Conservation (phyloP, 805 yeast genomes). For the Kazachstania kunashirensis region DNA sequence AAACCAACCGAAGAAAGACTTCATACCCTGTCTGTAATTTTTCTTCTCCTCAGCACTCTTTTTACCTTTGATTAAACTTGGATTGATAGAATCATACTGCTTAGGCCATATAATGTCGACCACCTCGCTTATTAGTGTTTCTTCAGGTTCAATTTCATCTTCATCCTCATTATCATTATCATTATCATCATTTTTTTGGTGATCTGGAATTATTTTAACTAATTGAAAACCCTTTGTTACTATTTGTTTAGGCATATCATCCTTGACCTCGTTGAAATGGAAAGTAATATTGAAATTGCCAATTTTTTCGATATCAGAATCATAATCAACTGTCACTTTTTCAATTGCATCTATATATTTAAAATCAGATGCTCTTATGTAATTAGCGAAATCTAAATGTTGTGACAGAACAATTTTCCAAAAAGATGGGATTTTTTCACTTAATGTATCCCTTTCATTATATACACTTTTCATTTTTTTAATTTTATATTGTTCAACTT, state of each 20-base stretch:
- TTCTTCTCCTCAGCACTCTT: conserved; percentile 46
- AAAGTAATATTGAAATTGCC: conserved; percentile 54
- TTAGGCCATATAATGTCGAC: conserved; percentile 62
- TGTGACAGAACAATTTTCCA: conserved; percentile 85
- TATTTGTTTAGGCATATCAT: conserved; percentile 44
- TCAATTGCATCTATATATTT: conserved; percentile 58
- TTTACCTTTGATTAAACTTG: conserved; percentile 38
- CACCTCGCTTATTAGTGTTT: conserved; percentile 43
- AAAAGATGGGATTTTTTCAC: conserved; percentile 54
- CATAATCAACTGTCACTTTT: conserved; percentile 53
- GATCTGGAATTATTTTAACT: conserved; percentile 19
- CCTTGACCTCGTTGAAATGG: conserved; percentile 41
- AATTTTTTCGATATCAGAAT: conserved; percentile 30
- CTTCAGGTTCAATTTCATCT: conserved; percentile 43
- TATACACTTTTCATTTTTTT: conserved; percentile 48
- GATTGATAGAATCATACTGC: conserved; percentile 47
- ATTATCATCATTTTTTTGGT: conserved; percentile 7
- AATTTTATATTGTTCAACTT: conserved; percentile 45
- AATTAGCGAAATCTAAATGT: conserved; percentile 77
- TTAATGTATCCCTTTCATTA: conserved; percentile 43
- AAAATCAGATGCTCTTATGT: conserved; percentile 64
- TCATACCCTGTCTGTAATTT: conserved; percentile 60
- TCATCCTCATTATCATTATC: conserved; percentile 27
- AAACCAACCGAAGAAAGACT: conserved; percentile 82
- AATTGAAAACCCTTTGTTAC: conserved; percentile 52